A percentile compares a stretch with the other conserved stretches of the same genome.
Evolutionary conservation across 1,284 basidiomycete species (phyloP).

Genomic region (Rhodofomes roseus): DNA sequence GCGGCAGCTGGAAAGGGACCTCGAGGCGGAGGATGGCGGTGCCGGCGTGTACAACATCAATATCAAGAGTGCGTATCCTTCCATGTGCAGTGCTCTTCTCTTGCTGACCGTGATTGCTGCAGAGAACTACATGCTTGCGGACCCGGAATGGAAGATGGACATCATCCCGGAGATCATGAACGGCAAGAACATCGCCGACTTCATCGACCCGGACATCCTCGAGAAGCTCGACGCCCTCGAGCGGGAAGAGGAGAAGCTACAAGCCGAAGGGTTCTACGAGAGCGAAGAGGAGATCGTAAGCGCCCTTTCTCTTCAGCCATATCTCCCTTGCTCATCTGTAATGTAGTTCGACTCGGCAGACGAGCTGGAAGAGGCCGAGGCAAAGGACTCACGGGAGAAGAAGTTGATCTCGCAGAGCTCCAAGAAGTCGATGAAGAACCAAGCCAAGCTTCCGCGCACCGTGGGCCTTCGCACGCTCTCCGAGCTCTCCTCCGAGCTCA

Average conservation of each 20-base stretch:
- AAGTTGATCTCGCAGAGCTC: slow-evolving; percentile 76
- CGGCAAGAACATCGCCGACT: slow-evolving; percentile 99
- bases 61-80: slow-evolving; percentile 65
- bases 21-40: slow-evolving; percentile 81
- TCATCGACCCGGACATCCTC: slow-evolving; percentile 97
- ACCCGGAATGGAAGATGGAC: slow-evolving; percentile 96
- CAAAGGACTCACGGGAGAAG: slow-evolving; percentile 64
- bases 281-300: slow-evolving; percentile 80
- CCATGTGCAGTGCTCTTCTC: background rate
- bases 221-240: slow-evolving; percentile 97
- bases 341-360: slow-evolving; percentile 86
- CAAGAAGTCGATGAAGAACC: slow-evolving; percentile 89
- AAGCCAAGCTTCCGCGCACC: slow-evolving; percentile 82
- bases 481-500: slow-evolving; percentile 81
- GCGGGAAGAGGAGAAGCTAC: slow-evolving; percentile 91
- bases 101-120: slow-evolving; percentile 7
- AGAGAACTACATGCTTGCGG: slow-evolving; percentile 90
- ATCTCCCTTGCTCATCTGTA: background rate
- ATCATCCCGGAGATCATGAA: slow-evolving; percentile 95
- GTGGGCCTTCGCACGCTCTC: slow-evolving; percentile 83
- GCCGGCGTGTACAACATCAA: slow-evolving; percentile 90
- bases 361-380: slow-evolving; percentile 75
- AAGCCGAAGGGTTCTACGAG: slow-evolving; percentile 95
- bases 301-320: slow-evolving; percentile 4
- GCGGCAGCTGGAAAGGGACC: slow-evolving; percentile 69